These are phyloP conservation scores for Austroboletus novae-zelandiae DNA, from an alignment of 1,284 basidiomycete species.

Conservation along the genomic window DNA sequence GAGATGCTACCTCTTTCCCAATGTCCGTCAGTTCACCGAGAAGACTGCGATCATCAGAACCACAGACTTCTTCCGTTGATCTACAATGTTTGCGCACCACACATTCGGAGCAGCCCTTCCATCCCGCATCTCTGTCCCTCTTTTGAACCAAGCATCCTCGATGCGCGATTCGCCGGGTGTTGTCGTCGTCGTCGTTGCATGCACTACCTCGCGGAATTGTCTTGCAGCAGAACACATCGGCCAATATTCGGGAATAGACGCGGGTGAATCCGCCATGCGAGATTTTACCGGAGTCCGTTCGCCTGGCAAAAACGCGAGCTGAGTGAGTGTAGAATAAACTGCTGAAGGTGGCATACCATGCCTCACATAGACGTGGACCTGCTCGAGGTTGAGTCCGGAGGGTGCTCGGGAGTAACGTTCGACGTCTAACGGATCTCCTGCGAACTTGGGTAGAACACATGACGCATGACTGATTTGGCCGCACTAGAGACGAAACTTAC, in stretches of 20 bases:
- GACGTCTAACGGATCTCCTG: conserved; percentile 53
- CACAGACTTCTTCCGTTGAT: not conserved
- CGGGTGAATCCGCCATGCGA: conserved; percentile 58
- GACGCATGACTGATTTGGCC: not conserved
- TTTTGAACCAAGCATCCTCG: conserved; percentile 36
- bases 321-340: not conserved
- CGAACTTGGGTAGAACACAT: conserved; percentile 16
- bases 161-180: conserved; percentile 17
- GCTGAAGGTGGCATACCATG: conserved; percentile 52
- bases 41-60: conserved; percentile 43
- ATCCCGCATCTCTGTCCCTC: conserved; percentile 55
- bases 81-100: conserved; percentile 49
- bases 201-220: conserved; percentile 51
- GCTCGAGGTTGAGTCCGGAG: conserved; percentile 54
- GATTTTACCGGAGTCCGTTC: conserved; percentile 72
- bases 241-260: conserved; percentile 69
- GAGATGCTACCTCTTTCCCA: conserved; percentile 55
- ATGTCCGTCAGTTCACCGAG: conserved; percentile 80
- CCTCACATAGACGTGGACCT: conserved; percentile 72
- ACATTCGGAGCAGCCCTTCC: conserved; percentile 54
- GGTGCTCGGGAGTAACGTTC: conserved; percentile 60
- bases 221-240: conserved; percentile 60
- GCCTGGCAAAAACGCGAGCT: conserved; percentile 38
- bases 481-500: conserved; percentile 10
- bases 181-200: conserved; percentile 16